Conservation (phyloP, 2,329 filamentous ascomycete genomes). For the Aureobasidium melanogenum region DNA sequence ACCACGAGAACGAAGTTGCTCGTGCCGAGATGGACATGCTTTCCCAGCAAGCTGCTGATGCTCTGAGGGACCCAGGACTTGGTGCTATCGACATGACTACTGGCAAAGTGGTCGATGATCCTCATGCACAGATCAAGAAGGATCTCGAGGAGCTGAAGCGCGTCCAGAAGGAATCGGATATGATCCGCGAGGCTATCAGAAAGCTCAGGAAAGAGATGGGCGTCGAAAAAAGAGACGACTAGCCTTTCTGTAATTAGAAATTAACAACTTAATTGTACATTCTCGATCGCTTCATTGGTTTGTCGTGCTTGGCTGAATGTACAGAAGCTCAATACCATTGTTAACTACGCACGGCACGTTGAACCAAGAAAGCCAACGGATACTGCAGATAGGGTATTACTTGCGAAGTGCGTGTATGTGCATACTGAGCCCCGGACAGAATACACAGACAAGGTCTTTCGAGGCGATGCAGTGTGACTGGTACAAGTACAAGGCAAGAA, state of each 20-base stretch:
- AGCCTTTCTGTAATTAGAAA: background rate
- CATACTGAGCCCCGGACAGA: background rate
- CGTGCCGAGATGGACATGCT: constrained; percentile 6
- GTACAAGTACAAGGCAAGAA: background rate
- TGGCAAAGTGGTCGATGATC: background rate
- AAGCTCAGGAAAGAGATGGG: constrained; percentile 8
- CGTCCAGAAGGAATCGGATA: background rate
- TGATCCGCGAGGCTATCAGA: background rate
- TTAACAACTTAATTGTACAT: background rate
- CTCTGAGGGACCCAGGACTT: constrained; percentile 3
- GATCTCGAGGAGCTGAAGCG: constrained; percentile 8
- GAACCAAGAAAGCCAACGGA: background rate
- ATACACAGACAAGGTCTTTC: background rate
- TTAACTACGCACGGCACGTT: too few species aligned
- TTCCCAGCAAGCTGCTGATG: background rate
- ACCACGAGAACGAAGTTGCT: constrained; percentile 4
- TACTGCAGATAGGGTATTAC: background rate
- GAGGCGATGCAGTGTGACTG: background rate
- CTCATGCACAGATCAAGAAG: background rate
- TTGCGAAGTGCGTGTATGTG: background rate
- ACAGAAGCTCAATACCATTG: background rate
- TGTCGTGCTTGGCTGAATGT: background rate
- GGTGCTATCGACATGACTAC: constrained; percentile 1
- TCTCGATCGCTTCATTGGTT: background rate
- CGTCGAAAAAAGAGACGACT: background rate